Conservation (phyloP, 805 yeast species). For the Kodamaea hsintzibuensis region DNA sequence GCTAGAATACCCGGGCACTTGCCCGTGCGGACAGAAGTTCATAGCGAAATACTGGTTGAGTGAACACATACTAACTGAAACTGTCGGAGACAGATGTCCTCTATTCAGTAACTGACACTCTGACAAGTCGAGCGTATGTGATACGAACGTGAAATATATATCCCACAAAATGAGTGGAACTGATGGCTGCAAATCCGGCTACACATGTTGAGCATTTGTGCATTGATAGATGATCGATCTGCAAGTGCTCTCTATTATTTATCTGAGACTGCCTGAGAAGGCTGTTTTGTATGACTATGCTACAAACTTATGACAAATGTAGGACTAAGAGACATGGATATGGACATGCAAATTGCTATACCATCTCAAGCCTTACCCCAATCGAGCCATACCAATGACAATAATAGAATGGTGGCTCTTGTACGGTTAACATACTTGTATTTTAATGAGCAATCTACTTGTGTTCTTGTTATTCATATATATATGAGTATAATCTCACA, state of each 20-base stretch:
- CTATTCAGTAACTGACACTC: slow-evolving; percentile 2
- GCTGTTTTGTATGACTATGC: background rate
- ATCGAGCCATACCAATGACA: too few relatives aligned
- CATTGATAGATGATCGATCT: background rate
- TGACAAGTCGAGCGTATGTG: background rate
- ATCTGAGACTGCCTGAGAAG: background rate
- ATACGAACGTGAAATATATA: background rate
- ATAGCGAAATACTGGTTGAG: slow-evolving; percentile 10
- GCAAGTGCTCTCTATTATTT: background rate
- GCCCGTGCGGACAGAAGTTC: slow-evolving; percentile 10
- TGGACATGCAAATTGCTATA: too few relatives aligned
- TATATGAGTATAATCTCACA: too few relatives aligned
- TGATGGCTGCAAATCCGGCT: background rate
- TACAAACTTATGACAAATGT: background rate
- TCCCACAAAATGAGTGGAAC: background rate
- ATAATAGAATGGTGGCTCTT: too few relatives aligned
- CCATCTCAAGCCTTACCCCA: too few relatives aligned
- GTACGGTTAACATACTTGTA: too few relatives aligned
- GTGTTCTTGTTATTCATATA: too few relatives aligned
- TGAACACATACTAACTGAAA: slow-evolving; percentile 8
- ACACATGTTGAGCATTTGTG: too few relatives aligned
- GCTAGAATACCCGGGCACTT: slow-evolving; percentile 11
- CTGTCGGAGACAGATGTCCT: slow-evolving; percentile 5
- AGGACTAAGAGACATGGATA: background rate
- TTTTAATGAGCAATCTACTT: too few relatives aligned